Conservation (phyloP, 805 yeast genomes). For the Cyberlindnera americana region DNA sequence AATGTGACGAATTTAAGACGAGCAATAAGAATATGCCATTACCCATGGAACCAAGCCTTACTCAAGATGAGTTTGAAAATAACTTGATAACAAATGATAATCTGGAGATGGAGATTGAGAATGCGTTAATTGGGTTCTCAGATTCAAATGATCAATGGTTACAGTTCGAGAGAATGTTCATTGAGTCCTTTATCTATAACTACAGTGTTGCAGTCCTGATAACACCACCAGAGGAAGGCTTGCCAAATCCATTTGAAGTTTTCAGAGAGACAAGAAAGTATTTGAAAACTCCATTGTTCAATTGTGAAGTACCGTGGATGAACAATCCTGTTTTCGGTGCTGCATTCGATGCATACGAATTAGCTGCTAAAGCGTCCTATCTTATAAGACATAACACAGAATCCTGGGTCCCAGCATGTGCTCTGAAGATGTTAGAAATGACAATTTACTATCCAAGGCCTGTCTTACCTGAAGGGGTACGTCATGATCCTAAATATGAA, state of each 20-base stretch:
- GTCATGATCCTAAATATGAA: conserved; percentile 12
- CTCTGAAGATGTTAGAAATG: conserved; percentile 17
- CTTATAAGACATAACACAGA: conserved; percentile 18
- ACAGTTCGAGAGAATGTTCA: conserved; percentile 32
- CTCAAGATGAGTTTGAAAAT: not conserved
- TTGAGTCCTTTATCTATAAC: conserved; percentile 43
- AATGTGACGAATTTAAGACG: not conserved
- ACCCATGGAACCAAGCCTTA: conserved; percentile 1
- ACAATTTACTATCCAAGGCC: conserved; percentile 20
- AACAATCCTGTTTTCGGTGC: conserved; percentile 41
- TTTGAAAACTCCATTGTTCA: conserved; percentile 34
- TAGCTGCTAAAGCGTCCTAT: conserved; percentile 35
- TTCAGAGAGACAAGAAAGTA: conserved; percentile 32
- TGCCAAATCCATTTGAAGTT: conserved; percentile 42
- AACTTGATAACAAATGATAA: conserved; percentile 22
- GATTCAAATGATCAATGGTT: not conserved
- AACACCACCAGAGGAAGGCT: conserved; percentile 29
- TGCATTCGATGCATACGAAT: conserved; percentile 33
- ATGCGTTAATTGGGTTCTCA: conserved; percentile 12
- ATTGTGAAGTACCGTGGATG: conserved; percentile 39
- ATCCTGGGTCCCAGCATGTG: conserved; percentile 8
- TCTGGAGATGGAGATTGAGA: conserved; percentile 22
- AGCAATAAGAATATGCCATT: not conserved
- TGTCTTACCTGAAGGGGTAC: conserved; percentile 19
- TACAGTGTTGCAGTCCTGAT: conserved; percentile 38